Base-by-base conservation (phyloP, 2,329 filamentous ascomycete species). In the Graphilbum ipis-grandicollis region DNA sequence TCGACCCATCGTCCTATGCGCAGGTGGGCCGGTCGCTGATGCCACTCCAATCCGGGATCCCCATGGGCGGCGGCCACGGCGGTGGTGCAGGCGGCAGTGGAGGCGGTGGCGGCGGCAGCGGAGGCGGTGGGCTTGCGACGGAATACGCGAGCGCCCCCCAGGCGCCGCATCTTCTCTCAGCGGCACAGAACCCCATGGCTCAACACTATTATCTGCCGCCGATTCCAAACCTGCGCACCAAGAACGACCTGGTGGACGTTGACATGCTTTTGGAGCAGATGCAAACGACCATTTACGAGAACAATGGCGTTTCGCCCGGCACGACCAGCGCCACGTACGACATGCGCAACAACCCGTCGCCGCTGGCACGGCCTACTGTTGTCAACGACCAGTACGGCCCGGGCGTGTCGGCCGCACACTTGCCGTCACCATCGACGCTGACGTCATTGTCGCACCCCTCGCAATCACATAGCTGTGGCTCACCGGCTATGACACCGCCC, bases 221-320 rank as follows among this genome's bases (percentile, higher is more conserved):
- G 9, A 84, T 93, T 64, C 75, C 76, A 34, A 92, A 85, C 49
- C 68, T 92, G 39, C 77, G 88, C 51, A 94, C 86, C 34, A 93
- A 96, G 68, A 85, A 75, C 54, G 90, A 98, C 54, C 66, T 98
- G 31, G 65, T 93, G 54, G 85, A 93, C 54, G 86, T 96, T 50
- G 90, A 96, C 55, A 80, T 85, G 52, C 82, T 96, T 55, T 71
- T 98, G 38, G 85, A 93, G 59, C 84, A 94, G 59, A 88, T 96
- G 67, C 86, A 94, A 59, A 77, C 79, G 45, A 94, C 88, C 33
- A 84, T 96, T 34, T 96, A 96, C 53, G 90, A 96, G 60, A 93
- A 79, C 55, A 77, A 85, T 38, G 82, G 76, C 48, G 78, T 85
- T 35, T 78, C 84, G 23, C 82, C 83, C 31, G 80, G 82, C 40